Conservation (phyloP, 306 rosid species). For the Inga leiocalycina region DNA sequence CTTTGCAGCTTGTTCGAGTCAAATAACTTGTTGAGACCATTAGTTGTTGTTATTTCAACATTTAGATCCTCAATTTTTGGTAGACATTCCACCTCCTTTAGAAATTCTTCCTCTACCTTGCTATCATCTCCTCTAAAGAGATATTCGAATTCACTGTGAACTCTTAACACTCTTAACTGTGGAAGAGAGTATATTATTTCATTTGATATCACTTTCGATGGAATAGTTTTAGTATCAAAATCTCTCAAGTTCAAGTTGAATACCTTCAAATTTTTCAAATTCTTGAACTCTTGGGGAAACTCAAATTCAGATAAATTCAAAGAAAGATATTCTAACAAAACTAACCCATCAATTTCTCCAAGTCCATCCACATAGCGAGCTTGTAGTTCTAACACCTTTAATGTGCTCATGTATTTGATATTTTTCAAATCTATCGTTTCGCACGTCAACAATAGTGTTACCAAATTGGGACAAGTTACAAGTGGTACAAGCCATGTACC, state of each 20-base stretch:
- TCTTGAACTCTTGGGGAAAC: not conserved
- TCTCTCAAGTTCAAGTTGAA: accelerated
- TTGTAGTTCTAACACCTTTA: not conserved
- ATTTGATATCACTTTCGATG: not conserved
- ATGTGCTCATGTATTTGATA: not conserved
- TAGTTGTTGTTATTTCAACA: not conserved
- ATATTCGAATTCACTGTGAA: accelerated
- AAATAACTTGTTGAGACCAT: not conserved
- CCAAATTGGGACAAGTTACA: too few relatives aligned
- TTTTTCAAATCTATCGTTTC: not conserved
- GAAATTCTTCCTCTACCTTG: not conserved
- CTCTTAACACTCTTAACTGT: not conserved
- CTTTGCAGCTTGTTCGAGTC: not conserved
- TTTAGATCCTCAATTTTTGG: not conserved
- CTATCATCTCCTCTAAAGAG: accelerated
- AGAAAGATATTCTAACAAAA: not conserved
- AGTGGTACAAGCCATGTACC: too few relatives aligned
- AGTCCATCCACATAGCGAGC: not conserved
- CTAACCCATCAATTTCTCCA: not conserved
- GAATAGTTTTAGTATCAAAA: not conserved
- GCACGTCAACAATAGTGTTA: not conserved
- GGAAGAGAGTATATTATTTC: too few relatives aligned
- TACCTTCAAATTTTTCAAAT: not conserved
- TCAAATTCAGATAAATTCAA: accelerated
- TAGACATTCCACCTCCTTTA: not conserved